Evolutionary conservation across 768 basidiomycete genomes (phyloP).

Genomic region (Hortiboletus campestris): DNA sequence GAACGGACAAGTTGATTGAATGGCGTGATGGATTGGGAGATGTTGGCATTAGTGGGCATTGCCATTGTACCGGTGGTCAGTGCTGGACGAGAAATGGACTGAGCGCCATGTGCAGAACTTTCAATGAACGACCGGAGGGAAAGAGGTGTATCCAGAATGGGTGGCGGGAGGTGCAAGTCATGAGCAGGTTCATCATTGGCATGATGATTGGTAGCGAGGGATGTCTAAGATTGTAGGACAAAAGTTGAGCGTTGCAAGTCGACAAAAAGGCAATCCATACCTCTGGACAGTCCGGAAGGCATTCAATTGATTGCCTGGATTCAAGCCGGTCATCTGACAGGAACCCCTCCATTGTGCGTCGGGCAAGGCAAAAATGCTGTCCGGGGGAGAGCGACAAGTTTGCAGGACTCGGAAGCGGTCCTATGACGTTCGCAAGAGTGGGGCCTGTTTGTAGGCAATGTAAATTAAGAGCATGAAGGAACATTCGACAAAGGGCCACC

Average conservation of each 20-base stretch:
- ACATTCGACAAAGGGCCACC: too few species aligned
- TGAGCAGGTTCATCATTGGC: too few species aligned
- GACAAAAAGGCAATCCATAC: background rate
- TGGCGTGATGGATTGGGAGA: too few species aligned
- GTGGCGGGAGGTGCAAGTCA: too few species aligned
- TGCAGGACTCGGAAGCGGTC: background rate
- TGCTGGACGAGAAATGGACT: too few species aligned
- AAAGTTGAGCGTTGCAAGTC: too few species aligned
- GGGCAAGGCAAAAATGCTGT: background rate
- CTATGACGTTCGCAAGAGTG: background rate
- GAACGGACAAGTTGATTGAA: background rate
- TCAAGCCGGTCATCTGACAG: background rate
- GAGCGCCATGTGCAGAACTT: too few species aligned
- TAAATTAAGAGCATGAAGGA: too few species aligned
- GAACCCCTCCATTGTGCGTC: background rate
- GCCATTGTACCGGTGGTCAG: too few species aligned
- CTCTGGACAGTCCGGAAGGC: background rate
- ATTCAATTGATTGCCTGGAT: background rate
- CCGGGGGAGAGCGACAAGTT: background rate
- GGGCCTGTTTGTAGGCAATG: background rate
- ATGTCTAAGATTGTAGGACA: too few species aligned
- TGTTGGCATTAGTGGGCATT: too few species aligned
- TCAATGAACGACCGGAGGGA: background rate
- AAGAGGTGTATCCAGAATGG: background rate
- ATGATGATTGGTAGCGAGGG: too few species aligned